Base-by-base conservation (phyloP, 2,329 filamentous ascomycete genomes). In the Neonectria neomacrospora region DNA sequence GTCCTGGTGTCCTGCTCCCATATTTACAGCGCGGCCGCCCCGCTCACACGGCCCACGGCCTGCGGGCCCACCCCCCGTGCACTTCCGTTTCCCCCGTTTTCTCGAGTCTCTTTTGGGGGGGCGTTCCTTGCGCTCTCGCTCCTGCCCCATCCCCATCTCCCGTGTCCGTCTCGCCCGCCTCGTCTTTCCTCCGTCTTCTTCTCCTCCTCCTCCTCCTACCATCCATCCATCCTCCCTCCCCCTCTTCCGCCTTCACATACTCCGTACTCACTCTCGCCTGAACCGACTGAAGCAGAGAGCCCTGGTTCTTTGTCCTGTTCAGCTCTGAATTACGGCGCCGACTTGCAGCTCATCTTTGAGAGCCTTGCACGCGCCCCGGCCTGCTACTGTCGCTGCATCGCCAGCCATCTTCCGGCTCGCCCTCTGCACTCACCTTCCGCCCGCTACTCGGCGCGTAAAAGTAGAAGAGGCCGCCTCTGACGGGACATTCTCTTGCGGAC, bases 41-140 rank as follows among this genome's bases (percentile, higher is more conserved):
- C 41, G 39, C 51, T 23, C 32, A 58, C 55, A 61, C 58, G 61
- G 61, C 61, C 58, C 52, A 61, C 57, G 56, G 61, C 48, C 45
- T 39, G 39, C 55, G 61, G 57, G 56, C 51, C 61, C 61, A 64
- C 61, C 57, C 57, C 55, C 61, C 61, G 61, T 64, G 58, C 30
- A 51, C 61, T 61, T 56, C 56, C 51, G 55, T 59, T 48, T 60
- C 34, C 56, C 61, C 61, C 61, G 61, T 60, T 48, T 54, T 51
- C 51, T 26, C 20, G 54, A 30, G 39, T 37, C 32, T 42, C 44
- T 50, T 57, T 57, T 48, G 47, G 54, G 44, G 44, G 20, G 26
- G 39, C 41, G 54, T 37, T 32, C 30, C 47, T 30, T 58, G 42
- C 16, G 28, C 32, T 20, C 20, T 34, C 44, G n/a, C 47, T 52